Percentiles rank a stretch among this genome's conserved stretches.
phyloP scores from a whole-genome alignment of 2,329 filamentous ascomycete species.

The Neofusicoccum kwambonambiense region DNA sequence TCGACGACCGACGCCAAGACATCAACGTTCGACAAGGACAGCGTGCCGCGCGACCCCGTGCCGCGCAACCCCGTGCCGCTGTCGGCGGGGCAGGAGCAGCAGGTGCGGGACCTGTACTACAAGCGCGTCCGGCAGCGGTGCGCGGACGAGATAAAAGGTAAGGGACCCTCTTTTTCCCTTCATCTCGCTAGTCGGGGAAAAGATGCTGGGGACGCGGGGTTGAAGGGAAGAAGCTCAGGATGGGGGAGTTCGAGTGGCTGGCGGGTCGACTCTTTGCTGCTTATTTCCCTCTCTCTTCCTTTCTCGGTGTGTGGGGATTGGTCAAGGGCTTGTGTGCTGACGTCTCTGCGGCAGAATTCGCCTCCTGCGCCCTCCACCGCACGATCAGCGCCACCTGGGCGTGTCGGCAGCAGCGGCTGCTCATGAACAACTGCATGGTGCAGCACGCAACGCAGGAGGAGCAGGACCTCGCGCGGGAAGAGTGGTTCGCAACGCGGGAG shows the following conservation, averaged over 20 bases:
- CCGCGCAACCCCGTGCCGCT: slow-evolving; percentile 76
- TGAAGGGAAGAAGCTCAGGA: no score
- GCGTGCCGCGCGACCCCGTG: slow-evolving; percentile 16
- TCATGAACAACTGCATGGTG: slow-evolving; percentile 95
- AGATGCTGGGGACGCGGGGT: no score
- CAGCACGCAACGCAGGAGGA: slow-evolving; percentile 78
- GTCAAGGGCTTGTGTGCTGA: neutral
- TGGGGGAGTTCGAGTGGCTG: no score
- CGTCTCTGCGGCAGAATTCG: slow-evolving; percentile 65
- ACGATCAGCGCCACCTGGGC: slow-evolving; percentile 86
- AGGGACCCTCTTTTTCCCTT: neutral
- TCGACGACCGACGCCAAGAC: neutral
- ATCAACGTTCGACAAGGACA: neutral
- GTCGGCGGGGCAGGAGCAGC: slow-evolving; percentile 75
- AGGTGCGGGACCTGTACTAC: slow-evolving; percentile 79
- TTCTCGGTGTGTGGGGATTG: neutral
- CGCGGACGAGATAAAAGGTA: slow-evolving; percentile 55
- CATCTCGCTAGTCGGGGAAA: no score
- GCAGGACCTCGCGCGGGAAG: slow-evolving; percentile 82
- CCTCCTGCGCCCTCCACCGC: slow-evolving; percentile 79
- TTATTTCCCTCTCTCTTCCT: neutral
- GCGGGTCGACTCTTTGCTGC: no score
- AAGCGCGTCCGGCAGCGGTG: slow-evolving; percentile 75
- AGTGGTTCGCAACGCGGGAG: slow-evolving; percentile 83
- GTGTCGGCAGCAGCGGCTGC: slow-evolving; percentile 74